These are phyloP conservation scores for Pestalotiopsis sp. DNA, from an alignment of 2,329 filamentous ascomycete genomes.

Conservation along the genomic window DNA sequence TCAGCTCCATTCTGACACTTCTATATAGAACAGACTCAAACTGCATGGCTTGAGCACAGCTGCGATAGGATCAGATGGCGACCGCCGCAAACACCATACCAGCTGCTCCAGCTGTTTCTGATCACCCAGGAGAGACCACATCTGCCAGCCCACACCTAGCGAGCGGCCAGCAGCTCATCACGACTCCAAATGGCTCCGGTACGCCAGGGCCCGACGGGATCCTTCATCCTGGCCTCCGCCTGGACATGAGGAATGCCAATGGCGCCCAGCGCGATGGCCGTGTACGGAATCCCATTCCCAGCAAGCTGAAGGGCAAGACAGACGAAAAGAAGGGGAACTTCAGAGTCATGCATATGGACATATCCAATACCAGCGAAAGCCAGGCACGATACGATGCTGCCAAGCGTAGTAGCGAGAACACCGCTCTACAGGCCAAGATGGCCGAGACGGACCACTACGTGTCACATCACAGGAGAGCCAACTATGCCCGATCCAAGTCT, in stretches of 20 bases:
- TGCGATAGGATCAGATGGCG: conserved; percentile 2
- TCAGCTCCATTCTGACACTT: neutral
- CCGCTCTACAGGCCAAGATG: conserved; percentile 56
- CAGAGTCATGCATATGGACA: conserved; percentile 62
- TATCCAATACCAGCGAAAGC: conserved; percentile 43
- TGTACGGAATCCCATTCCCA: conserved; percentile 59
- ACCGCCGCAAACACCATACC: neutral
- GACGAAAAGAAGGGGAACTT: conserved; percentile 61
- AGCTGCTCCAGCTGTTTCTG: conserved; percentile 6
- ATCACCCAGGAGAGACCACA: neutral
- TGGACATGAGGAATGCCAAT: conserved; percentile 14
- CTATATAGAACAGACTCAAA: neutral
- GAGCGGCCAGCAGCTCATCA: neutral
- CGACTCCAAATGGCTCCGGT: neutral
- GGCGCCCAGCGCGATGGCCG: conserved; percentile 43
- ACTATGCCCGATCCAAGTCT: conserved; percentile 30
- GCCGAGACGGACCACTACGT: conserved; percentile 56
- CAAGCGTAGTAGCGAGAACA: conserved; percentile 62
- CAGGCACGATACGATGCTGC: conserved; percentile 54
- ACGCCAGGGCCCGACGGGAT: neutral
- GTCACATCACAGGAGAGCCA: conserved; percentile 44
- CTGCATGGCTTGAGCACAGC: conserved; percentile 5
- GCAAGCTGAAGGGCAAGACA: conserved; percentile 60
- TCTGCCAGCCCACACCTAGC: neutral
- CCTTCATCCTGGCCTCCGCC: conserved; percentile 11